Evolutionary conservation across 2,329 filamentous ascomycete species (phyloP).

Genomic region (Lachnellula willkommii): DNA sequence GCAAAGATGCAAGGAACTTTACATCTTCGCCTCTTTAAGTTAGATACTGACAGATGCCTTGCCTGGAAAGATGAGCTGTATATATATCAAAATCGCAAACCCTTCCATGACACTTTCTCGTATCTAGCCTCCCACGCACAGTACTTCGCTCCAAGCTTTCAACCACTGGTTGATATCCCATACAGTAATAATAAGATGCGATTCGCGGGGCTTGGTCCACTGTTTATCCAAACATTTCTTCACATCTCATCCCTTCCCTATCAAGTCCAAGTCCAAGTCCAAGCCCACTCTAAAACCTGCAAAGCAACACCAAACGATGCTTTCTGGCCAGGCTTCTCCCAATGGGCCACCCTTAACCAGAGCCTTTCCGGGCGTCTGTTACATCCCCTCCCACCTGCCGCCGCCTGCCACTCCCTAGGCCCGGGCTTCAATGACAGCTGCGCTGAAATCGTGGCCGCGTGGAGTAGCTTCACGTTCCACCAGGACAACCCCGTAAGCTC

Average conservation of each 20-base stretch:
- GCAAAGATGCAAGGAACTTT: too few relatives aligned
- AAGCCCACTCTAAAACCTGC: constrained; percentile 28
- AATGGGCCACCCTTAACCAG: constrained; percentile 44
- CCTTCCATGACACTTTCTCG: too few relatives aligned
- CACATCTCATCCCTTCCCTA: not conserved
- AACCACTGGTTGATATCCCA: too few relatives aligned
- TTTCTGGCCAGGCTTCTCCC: constrained; percentile 43
- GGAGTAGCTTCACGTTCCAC: constrained; percentile 14
- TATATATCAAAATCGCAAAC: too few relatives aligned
- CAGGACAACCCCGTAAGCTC: constrained; percentile 25
- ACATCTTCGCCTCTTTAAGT: too few relatives aligned
- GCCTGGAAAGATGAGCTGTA: too few relatives aligned
- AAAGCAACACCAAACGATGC: constrained; percentile 41
- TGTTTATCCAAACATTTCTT: not conserved
- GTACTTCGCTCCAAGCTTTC: too few relatives aligned
- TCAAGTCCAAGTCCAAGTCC: not conserved
- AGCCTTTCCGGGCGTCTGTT: constrained; percentile 39
- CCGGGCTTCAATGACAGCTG: constrained; percentile 32
- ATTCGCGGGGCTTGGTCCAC: not conserved
- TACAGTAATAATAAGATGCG: not conserved
- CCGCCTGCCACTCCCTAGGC: constrained; percentile 38
- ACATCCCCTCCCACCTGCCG: constrained; percentile 38
- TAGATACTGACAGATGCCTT: too few relatives aligned
- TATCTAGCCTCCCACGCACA: too few relatives aligned
- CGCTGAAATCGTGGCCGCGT: constrained; percentile 24